These are phyloP conservation scores for Tricholoma sp. DNA, from an alignment of 768 basidiomycete genomes.

Conservation along the genomic window DNA sequence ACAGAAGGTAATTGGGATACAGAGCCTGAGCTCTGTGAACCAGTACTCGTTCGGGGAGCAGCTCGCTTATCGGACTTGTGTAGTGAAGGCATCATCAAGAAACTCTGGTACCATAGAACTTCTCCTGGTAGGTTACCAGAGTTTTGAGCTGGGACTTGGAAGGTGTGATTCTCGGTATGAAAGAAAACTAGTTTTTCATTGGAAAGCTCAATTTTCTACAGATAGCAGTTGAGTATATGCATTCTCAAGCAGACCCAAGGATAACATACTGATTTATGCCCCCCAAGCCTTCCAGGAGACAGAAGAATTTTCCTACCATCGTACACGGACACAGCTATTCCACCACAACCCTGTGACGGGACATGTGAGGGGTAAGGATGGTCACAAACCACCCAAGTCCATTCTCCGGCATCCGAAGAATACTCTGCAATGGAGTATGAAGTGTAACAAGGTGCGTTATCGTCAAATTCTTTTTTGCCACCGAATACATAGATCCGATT, in stretches of 20 bases:
- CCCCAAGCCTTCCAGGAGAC: slow-evolving; percentile 1
- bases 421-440: slow-evolving; percentile 8
- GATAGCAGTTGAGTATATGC: slow-evolving; percentile 9
- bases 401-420: background rate
- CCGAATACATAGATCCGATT: slow-evolving; percentile 10
- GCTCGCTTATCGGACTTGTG: background rate
- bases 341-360: slow-evolving; percentile 1
- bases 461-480: background rate
- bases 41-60: background rate
- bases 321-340: background rate
- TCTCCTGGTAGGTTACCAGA: slow-evolving; percentile 16
- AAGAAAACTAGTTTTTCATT: slow-evolving; percentile 10
- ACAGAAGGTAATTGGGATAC: slow-evolving; percentile 5
- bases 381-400: slow-evolving; percentile 10
- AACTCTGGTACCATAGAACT: slow-evolving; percentile 16
- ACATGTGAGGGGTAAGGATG: slow-evolving; percentile 8
- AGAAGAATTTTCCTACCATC: slow-evolving; percentile 5
- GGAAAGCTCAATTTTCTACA: slow-evolving; percentile 2
- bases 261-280: background rate
- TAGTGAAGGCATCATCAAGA: background rate
- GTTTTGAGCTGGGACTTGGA: slow-evolving; percentile 10
- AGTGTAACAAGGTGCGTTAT: background rate
- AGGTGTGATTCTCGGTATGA: slow-evolving; percentile 16
- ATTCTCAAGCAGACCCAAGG: background rate
- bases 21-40: background rate